Base-by-base conservation (phyloP, 495 filamentous ascomycete genomes). In the Neurospora tetrasperma region DNA sequence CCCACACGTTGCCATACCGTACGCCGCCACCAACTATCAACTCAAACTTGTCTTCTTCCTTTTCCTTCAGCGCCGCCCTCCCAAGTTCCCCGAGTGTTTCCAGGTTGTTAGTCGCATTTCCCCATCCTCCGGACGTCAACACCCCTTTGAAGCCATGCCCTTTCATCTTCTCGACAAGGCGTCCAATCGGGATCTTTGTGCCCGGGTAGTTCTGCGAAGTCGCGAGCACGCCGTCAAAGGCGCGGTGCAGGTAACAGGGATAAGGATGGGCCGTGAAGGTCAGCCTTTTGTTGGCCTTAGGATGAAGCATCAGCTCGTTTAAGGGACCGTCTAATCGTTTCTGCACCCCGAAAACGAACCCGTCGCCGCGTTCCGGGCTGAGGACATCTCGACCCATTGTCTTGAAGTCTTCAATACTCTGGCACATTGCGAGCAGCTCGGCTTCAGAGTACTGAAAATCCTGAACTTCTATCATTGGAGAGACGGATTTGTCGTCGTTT, bases 21-120 rank as follows among this genome's bases (percentile, higher is more conserved):
- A 85, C 77, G 2, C 84, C 84, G 4, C 84, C 84, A 0, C 84
- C 84, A 23, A 83, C 78, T 40, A 85, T 76, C 27, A 84, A 74
- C 72, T 85, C 79, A 2, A 82, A 59, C 31, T 48, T 71, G 31
- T 66, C 54, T 31, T 66, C 54, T 18, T 59, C 48, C 20, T 59
- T 10, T 44, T 23, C 0, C 41, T 14, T 42, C 72, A 54, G 11
- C 20, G 76, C 78, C 43, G 35, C 73, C 8, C 66, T 23, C 14
- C 80, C 75, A 12, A 85, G 75, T 11, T 35, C 54, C 16, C 72
- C 77, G 46, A 85, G 72, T 62, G 71, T 73, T 35, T 66, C 68
- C 23, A 77, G 9, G 62, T 84, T 80, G 7, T 77, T 68, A 43
- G 71, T 46, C 8, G 82, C 82, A 46, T 76, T 70, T 12, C 83